These are phyloP conservation scores for Lathyrus tuberosus DNA, from an alignment of 306 rosid species.

Conservation along the genomic window DNA sequence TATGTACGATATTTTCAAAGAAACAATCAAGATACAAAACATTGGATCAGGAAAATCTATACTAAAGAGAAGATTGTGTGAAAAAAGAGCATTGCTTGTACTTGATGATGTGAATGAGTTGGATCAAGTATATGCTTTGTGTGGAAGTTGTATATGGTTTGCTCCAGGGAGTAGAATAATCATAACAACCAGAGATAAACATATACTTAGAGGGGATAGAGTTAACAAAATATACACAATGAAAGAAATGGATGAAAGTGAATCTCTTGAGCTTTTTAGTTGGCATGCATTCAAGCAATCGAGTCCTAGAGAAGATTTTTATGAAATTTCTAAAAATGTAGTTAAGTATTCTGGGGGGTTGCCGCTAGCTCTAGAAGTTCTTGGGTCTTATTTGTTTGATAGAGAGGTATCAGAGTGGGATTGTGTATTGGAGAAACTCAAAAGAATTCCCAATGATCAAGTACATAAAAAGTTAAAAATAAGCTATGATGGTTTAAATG, in stretches of 20 bases:
- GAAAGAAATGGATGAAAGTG: conserved; percentile 19
- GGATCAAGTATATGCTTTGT: not conserved
- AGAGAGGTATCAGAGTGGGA: not conserved
- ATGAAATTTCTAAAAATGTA: not conserved
- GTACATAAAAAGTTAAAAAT: not conserved
- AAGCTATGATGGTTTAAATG: conserved; percentile 16
- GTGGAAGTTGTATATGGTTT: conserved; percentile 17
- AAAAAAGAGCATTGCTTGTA: not conserved
- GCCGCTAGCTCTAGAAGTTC: conserved; percentile 16
- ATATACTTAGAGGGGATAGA: not conserved
- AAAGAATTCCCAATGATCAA: conserved; percentile 13
- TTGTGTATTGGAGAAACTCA: conserved; percentile 18
- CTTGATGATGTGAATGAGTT: conserved; percentile 4
- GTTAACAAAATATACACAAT: not conserved
- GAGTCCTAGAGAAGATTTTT: not conserved
- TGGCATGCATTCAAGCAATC: conserved; percentile 12
- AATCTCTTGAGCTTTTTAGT: conserved; percentile 22
- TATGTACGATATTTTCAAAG: not conserved
- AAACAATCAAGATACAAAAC: not conserved
- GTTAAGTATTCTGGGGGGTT: not conserved
- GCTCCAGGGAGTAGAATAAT: conserved; percentile 2
- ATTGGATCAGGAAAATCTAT: conserved; percentile 1
- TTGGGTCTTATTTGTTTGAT: conserved; percentile 12
- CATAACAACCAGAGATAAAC: conserved; percentile 4
- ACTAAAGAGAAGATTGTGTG: not conserved